Conservation (phyloP, 2,329 filamentous ascomycete genomes). For the Metarhizium guizhouense region DNA sequence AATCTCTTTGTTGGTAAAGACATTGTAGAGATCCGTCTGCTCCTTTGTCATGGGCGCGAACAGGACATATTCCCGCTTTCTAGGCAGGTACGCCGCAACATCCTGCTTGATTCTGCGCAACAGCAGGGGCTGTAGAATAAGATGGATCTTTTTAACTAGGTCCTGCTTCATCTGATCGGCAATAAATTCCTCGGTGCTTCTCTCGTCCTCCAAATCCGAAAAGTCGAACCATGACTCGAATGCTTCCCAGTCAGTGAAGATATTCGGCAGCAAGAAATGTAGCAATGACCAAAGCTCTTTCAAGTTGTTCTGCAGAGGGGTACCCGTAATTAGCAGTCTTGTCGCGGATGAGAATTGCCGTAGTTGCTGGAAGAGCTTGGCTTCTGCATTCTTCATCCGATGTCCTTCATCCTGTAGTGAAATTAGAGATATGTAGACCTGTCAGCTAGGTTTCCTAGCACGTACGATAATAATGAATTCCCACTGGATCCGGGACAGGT, state of each 20-base stretch:
- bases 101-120: slow-evolving; percentile 86
- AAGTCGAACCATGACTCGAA: slow-evolving; percentile 98
- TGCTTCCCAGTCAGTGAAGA: slow-evolving; percentile 86
- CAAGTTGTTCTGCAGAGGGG: slow-evolving; percentile 90
- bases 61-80: slow-evolving; percentile 92
- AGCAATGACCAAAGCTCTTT: slow-evolving; percentile 91
- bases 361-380: slow-evolving; percentile 80
- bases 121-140: slow-evolving; percentile 85
- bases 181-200: slow-evolving; percentile 68
- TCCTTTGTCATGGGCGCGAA: slow-evolving; percentile 87
- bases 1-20: slow-evolving; percentile 45
- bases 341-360: slow-evolving; percentile 86
- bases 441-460: slow-evolving; percentile 4
- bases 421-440: background rate
- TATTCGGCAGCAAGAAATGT: slow-evolving; percentile 84
- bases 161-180: slow-evolving; percentile 57
- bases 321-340: slow-evolving; percentile 85
- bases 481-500: slow-evolving; percentile 79
- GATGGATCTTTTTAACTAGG: slow-evolving; percentile 66
- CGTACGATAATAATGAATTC: slow-evolving; percentile 90
- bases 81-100: slow-evolving; percentile 83
- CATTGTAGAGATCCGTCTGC: slow-evolving; percentile 81
- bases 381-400: slow-evolving; percentile 93
- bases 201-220: slow-evolving; percentile 77
- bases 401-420: slow-evolving; percentile 77